Evolutionary conservation across 306 rosid genomes (phyloP), one percentile per base, ranked within the genome.

Genomic region (Senna tora): DNA sequence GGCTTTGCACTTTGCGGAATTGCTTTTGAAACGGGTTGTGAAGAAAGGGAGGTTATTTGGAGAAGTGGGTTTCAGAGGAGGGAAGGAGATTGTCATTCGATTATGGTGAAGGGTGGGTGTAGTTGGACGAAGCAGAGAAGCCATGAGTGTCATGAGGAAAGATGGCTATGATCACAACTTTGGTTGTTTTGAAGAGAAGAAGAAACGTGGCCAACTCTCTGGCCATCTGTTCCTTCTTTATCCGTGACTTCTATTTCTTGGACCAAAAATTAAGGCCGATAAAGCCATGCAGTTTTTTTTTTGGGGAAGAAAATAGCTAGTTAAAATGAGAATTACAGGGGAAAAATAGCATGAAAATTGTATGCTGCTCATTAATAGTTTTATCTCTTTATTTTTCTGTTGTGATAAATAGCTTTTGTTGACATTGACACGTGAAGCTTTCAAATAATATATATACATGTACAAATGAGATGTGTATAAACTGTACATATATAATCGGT

Each of bases 101-200:
- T 67, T 86, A 4, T 76, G 84, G 71, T 81, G 86, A 66, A 85
- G 80, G 14, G 86, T 79, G 69, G 79, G 65, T 38, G 92, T 52
- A 45, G 78, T 75, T 55, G 93, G 82, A 67, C 74, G 80, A 57
- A 85, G 83, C 14, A 88, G 70, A 45, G 92, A 81, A 63, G 87
- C 93, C 98, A 90, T 93, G 80, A 60, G 6, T 56, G 49, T 53
- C 19, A 58, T 51, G 22, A 30, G 15, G n/a, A n/a, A 53, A 75
- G 64, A 47, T 19, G 41, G 47, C 73, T 39, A 8, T 12, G 30
- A 47, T 61, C 38, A 63, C 49, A 74, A 60, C 10, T n/a, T 50
- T 50, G 42, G 65, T 59, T 47, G 62, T 65, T 59, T 73, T 20
- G 39, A 7, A 42, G 21, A 56, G 65, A 64, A 65, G 16, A 64